Conservation (phyloP, 352 stramenopile genomes). For the Phytophthora aleatoria region DNA sequence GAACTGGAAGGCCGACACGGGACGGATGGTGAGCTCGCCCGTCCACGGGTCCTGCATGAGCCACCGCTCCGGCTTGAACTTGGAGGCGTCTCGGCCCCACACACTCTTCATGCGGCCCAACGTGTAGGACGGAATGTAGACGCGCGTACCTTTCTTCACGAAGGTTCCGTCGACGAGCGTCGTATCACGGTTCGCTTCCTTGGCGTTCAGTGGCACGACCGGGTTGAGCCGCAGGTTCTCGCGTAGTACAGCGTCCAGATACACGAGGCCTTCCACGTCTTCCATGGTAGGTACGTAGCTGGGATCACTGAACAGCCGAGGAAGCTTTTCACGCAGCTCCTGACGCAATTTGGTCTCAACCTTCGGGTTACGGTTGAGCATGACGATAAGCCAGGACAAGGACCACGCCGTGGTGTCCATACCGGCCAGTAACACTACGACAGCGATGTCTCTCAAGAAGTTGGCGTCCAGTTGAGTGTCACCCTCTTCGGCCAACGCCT, state of each 20-base stretch:
- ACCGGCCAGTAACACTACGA: slow-evolving; percentile 73
- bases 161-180: slow-evolving; percentile 59
- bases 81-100: slow-evolving; percentile 58
- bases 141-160: slow-evolving; percentile 49
- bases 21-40: slow-evolving; percentile 28
- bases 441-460: slow-evolving; percentile 69
- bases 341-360: slow-evolving; percentile 48
- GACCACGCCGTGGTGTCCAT: slow-evolving; percentile 78
- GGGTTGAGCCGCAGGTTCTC: slow-evolving; percentile 76
- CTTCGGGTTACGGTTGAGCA: slow-evolving; percentile 64
- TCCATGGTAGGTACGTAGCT: slow-evolving; percentile 48
- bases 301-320: slow-evolving; percentile 30
- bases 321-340: slow-evolving; percentile 54
- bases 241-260: slow-evolving; percentile 59
- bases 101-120: slow-evolving; percentile 50
- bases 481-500: slow-evolving; percentile 13
- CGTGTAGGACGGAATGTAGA: slow-evolving; percentile 65
- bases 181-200: slow-evolving; percentile 58
- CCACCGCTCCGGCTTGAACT: slow-evolving; percentile 72
- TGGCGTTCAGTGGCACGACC: slow-evolving; percentile 59
- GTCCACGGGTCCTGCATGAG: slow-evolving; percentile 43
- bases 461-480: slow-evolving; percentile 39
- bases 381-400: slow-evolving; percentile 75
- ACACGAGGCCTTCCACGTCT: slow-evolving; percentile 56
- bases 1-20: slow-evolving; percentile 42